Evolutionary conservation across 139 green algal species (phyloP), one percentile per base, ranked within the genome.

Genomic region (Marvania coccoides): DNA sequence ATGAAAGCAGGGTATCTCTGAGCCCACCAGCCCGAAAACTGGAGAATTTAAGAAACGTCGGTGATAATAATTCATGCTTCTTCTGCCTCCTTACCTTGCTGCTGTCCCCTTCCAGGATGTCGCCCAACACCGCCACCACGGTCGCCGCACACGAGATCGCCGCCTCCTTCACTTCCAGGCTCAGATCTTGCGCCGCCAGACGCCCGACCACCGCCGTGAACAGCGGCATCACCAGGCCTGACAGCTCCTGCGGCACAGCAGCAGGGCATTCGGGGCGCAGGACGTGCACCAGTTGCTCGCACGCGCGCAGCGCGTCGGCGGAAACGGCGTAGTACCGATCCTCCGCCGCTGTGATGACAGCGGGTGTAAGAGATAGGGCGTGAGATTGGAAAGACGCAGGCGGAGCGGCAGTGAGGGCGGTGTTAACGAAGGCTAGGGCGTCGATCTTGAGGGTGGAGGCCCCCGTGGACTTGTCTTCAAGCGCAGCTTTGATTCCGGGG

Each of bases 301-400:
- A 91, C 28, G 87, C 82, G 8, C 89, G 83, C 55, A 98, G 81
- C 4, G 85, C 91, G 70, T 96, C 90, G 2, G 92, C 84, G 3
- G 89, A 70, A 0, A 96, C 78, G 73, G 94, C 95, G 86, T 96
- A 98, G 78, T 97, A 98, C 2, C 85, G 73, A 46, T 98, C 90
- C 0, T 29, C 65, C 3, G 78, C 81, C 12, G 72, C 67, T 2
- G 63, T 51, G 6, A 82, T 74, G 13, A 98, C 66, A 1, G 71
- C 61, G 9, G 56, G 15, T 2, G 79, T 45, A n/a, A 97, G 74
- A 26, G 47, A 24, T 30, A 77, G 59, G 12, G 92, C 54, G 30
- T 86, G 70, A 5, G 55, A 58, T 57, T 86, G 69, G 48, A 92
- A 88, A 5, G 74, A 58, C 2, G 73, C 61, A 1, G 87, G 69